A percentile compares a stretch with the other conserved stretches of the same genome.
phyloP scores from a whole-genome alignment of 2,329 filamentous ascomycete genomes.

The Paraconiothyrium sp. region DNA sequence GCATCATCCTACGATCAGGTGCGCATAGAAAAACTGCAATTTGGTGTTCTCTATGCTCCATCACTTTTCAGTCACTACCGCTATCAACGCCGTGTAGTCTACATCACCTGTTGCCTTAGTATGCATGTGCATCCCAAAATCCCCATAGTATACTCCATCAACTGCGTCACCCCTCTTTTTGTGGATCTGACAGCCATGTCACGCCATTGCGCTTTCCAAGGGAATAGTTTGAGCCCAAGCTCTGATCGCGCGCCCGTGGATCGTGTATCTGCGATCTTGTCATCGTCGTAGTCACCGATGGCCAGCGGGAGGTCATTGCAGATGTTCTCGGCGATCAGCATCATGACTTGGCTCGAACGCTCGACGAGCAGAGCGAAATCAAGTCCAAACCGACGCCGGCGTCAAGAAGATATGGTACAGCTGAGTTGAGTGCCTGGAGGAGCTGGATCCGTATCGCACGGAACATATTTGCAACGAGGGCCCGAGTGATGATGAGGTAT shows the following conservation, averaged over 20 bases:
- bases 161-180: background rate
- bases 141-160: background rate
- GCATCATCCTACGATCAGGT: too few relatives aligned
- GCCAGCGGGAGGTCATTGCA: background rate
- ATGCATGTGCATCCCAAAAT: constrained; percentile 6
- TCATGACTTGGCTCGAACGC: background rate
- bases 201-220: constrained; percentile 5
- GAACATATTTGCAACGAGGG: constrained; percentile 1
- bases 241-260: constrained; percentile 3
- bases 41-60: too few relatives aligned
- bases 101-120: background rate
- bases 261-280: background rate
- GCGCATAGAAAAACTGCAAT: too few relatives aligned
- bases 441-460: constrained; percentile 8
- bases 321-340: background rate
- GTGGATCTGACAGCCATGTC: background rate
- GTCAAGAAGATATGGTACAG: background rate
- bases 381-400: background rate
- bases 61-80: background rate
- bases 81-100: background rate
- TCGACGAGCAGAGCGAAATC: background rate
- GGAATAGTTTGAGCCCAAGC: constrained; percentile 4
- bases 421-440: background rate
- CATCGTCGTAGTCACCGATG: constrained; percentile 3
- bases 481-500: background rate